Evolutionary conservation across 2,329 filamentous ascomycete genomes (phyloP).

Genomic region (Remersonia thermophila): DNA sequence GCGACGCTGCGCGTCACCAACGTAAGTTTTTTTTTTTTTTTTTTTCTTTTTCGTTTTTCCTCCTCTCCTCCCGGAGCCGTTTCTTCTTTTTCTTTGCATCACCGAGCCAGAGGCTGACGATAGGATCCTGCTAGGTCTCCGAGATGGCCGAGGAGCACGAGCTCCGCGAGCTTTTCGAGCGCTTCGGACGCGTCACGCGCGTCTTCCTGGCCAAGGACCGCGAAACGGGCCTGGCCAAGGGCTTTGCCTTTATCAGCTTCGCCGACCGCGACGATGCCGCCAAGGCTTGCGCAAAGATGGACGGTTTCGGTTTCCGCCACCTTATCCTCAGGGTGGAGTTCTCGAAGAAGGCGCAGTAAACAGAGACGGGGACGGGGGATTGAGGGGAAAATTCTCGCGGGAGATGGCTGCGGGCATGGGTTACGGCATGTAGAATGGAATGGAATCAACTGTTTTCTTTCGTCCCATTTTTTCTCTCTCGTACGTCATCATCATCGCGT

Average conservation of each 20-base stretch:
- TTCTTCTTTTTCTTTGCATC: neutral
- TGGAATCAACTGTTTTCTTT: no score
- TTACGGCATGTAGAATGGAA: neutral
- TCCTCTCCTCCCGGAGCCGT: no score
- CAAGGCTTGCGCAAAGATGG: conserved; percentile 93
- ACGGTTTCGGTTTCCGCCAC: conserved; percentile 85
- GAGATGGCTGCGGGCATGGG: neutral
- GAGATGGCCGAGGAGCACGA: conserved; percentile 96
- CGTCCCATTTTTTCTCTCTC: no score
- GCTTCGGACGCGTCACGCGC: conserved; percentile 89
- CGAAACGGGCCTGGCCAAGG: conserved; percentile 92
- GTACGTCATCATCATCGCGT: no score
- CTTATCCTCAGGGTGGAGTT: conserved; percentile 80
- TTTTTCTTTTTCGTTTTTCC: no score
- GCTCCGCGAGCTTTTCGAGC: conserved; percentile 94
- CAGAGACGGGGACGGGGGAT: neutral
- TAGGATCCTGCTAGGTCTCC: conserved; percentile 51
- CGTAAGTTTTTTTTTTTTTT: conserved; percentile 45
- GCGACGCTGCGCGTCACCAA: conserved; percentile 96
- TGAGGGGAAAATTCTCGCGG: no score
- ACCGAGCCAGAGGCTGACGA: no score
- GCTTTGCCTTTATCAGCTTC: conserved; percentile 97
- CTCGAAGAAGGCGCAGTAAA: conserved; percentile 55
- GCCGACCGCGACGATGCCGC: conserved; percentile 81
- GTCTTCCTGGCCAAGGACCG: conserved; percentile 97